Evolutionary conservation across 805 yeast species (phyloP).

Genomic region (Kregervanrija pseudodelftensis): DNA sequence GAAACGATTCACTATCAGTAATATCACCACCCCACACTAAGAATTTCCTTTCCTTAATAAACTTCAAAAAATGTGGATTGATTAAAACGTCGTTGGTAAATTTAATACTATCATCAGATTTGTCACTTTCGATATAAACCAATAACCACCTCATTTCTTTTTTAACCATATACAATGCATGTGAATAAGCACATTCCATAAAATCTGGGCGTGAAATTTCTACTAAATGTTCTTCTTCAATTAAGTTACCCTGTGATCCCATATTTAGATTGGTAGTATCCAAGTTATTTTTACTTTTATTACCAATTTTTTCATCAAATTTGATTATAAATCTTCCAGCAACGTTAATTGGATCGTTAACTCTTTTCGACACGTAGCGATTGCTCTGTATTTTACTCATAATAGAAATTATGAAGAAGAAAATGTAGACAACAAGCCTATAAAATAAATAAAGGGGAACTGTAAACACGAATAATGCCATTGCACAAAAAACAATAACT

Average conservation of each 20-base stretch:
- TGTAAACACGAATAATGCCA: constrained; percentile 1
- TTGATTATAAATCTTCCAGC: constrained; percentile 26
- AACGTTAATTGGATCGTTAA: constrained; percentile 26
- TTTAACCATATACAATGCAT: constrained; percentile 66
- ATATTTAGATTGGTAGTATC: not conserved
- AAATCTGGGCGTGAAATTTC: constrained; percentile 34
- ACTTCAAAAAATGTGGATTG: constrained; percentile 40
- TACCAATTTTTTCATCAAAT: constrained; percentile 29
- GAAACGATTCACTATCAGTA: constrained; percentile 74
- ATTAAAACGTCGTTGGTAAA: constrained; percentile 51
- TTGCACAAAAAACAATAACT: too few relatives aligned
- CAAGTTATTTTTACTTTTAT: constrained; percentile 5
- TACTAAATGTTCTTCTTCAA: constrained; percentile 9
- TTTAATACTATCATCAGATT: constrained; percentile 52
- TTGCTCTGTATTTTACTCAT: constrained; percentile 15
- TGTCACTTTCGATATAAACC: constrained; percentile 65
- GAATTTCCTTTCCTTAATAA: constrained; percentile 43
- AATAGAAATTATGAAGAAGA: constrained; percentile 18
- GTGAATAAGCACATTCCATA: constrained; percentile 71
- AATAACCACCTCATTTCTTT: constrained; percentile 64
- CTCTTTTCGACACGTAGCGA: constrained; percentile 15
- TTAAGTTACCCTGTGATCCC: not conserved
- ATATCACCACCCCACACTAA: constrained; percentile 86
- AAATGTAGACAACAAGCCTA: constrained; percentile 13
- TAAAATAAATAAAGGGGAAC: constrained; percentile 22